Evolutionary conservation across 495 filamentous ascomycete species (phyloP), one percentile per base, ranked within the genome.

Genomic region (Aspergillus sclerotiicarbonarius): DNA sequence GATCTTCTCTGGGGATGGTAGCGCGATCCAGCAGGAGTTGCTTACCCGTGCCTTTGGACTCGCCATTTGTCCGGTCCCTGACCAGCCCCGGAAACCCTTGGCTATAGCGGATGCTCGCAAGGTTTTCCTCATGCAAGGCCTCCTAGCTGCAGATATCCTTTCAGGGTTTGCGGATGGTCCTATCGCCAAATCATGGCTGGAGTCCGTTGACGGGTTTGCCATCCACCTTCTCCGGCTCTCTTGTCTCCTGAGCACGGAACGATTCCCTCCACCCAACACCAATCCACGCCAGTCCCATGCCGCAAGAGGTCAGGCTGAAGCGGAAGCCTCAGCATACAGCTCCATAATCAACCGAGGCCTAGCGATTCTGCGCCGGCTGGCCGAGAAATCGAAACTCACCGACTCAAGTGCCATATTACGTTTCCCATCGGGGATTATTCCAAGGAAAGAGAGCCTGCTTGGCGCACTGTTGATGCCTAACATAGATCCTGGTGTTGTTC

Each of bases 61-160:
- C 33, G 89, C 92, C 0, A 88, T 97, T 53, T 88, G 90, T 32
- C 84, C 90, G 1, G 79, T 97, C 43, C 94, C 94, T 0, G 88
- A 91, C 54, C 79, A 80, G 56, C 62, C 71, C 9, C 63, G 66
- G 47, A 78, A 79, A 45, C 67, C 84, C 3, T 76, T 86, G 3
- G 79, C 84, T 2, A 80, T 90, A 9, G 84, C 90, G 16, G 90
- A 96, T 69, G 85, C 82, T 10, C 89, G 94, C 33, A 93, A 91
- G 71, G 87, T 94, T 0, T 84, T 89, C 58, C 76, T 98, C 49
- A 90, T 92, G 81, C 94, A 98, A 75, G 91, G 91, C 6, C 83
- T 98, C 59, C 76, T 98, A 6, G 90, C 92, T 2, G 93, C 91
- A 4, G 93, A 98, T 62, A 94, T 97, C 53, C 74, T 97, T 8